Percentiles rank a stretch among this genome's conserved stretches.
These are phyloP conservation scores for Clavariopsis aquatica DNA, from an alignment of 495 filamentous ascomycete genomes.

Conservation along the genomic window DNA sequence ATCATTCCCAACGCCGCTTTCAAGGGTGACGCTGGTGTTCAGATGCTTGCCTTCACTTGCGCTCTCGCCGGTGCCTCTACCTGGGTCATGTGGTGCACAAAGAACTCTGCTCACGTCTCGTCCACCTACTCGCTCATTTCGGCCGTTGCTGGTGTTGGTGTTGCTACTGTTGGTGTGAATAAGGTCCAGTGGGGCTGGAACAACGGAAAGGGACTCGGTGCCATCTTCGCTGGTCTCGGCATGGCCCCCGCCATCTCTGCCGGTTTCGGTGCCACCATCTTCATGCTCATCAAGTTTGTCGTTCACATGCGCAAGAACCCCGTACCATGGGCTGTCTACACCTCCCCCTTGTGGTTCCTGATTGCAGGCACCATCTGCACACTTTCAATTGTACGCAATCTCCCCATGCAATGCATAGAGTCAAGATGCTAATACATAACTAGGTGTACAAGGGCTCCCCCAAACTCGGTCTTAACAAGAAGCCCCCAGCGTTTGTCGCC, in stretches of 20 bases:
- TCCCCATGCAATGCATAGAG: too few species aligned
- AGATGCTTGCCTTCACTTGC: conserved; percentile 57
- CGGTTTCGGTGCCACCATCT: conserved; percentile 58
- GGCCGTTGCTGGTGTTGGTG: conserved; percentile 60
- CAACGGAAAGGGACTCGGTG: conserved; percentile 51
- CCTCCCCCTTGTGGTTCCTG: conserved; percentile 58
- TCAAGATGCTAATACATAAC: too few species aligned
- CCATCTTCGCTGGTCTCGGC: conserved; percentile 60
- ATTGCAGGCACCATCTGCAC: conserved; percentile 56
- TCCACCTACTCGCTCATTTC: conserved; percentile 67
- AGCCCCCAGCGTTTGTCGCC: conserved; percentile 57
- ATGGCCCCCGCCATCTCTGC: conserved; percentile 63
- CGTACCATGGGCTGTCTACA: conserved; percentile 58
- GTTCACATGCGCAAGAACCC: conserved; percentile 61
- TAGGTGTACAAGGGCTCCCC: conserved; percentile 63
- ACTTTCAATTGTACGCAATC: conserved; percentile 54
- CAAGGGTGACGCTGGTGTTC: conserved; percentile 50
- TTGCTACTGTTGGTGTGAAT: conserved; percentile 58
- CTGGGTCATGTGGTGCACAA: conserved; percentile 65
- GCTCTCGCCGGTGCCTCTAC: conserved; percentile 57
- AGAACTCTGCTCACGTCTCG: conserved; percentile 62
- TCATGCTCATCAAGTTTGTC: conserved; percentile 61
- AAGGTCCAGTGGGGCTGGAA: conserved; percentile 67
- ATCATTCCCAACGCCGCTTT: conserved; percentile 50
- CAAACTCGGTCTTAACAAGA: conserved; percentile 56